Evolutionary conservation across 495 filamentous ascomycete genomes (phyloP), one percentile per base, ranked within the genome.

Genomic region (Penicillium paradoxum): DNA sequence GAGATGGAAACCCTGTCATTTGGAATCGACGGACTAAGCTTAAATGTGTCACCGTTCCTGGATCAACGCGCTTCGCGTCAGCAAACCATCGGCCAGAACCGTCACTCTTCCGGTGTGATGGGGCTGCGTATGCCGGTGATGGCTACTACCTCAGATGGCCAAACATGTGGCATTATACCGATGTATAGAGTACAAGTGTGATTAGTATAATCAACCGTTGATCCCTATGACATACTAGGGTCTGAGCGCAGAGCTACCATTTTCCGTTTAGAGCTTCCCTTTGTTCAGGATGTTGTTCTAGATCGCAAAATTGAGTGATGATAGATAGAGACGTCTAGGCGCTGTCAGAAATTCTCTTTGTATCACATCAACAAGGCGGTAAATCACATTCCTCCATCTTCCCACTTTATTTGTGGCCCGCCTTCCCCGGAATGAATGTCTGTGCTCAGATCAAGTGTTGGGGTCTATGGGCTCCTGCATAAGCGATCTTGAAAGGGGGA

Each of bases 321-420:
- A 47, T 39, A 34, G 19, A 24, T 48, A 17, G 19, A 18, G 4
- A 34, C 14, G 3, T 17, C 9, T 5, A 52, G 19, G 11, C 27
- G 10, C 33, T 22, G n/a, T 13, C 9, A 25, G 15, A 17, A 33
- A 32, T 27, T 49, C 36, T 36, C 48, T 56, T 56, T 54, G 53
- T 53, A 29, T 60, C 54, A 49, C 45, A 46, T 17, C 18, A 34
- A 45, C n/a, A 3, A 14, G n/a, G 10, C 17, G 36, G 34, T 56
- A 49, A 62, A 65, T 63, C 51, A 65, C 54, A 60, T 57, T 60
- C 34, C 54, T 34, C 6, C 7, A 38, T 21, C 19, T 37, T 54
- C 32, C 49, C 51, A 56, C 59, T 51, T 45, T 59, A 54, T 56
- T 45, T 29, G 40, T 54, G 46, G 40, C n/a, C 53, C 50, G 53